Percentiles rank a stretch among this genome's conserved stretches.
Evolutionary conservation across 202 grass and related monocot species (phyloP).

Genomic region (Tripidium arundinaceum): DNA sequence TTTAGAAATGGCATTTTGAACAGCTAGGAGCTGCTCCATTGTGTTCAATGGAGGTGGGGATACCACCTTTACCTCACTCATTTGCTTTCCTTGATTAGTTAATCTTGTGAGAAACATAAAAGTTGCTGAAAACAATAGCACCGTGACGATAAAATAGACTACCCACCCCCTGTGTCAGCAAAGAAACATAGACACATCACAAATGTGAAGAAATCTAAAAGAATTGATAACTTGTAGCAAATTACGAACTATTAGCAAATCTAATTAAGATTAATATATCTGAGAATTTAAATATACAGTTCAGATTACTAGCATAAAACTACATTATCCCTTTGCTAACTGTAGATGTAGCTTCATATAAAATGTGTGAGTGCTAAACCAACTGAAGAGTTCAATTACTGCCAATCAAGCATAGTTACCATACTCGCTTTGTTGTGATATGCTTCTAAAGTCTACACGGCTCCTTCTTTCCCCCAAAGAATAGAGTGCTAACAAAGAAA

Average conservation of each 20-base stretch:
- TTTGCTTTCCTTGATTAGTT: conserved; percentile 68
- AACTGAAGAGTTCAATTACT: neutral
- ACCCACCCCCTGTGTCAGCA: conserved; percentile 69
- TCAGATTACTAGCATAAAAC: conserved; percentile 18
- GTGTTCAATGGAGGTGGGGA: conserved; percentile 85
- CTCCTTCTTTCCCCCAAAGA: neutral
- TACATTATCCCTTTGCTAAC: conserved; percentile 5
- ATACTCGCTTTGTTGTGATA: neutral
- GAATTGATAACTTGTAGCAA: conserved; percentile 7
- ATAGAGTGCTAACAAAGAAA: neutral
- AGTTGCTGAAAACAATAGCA: conserved; percentile 67
- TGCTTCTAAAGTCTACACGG: neutral
- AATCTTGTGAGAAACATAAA: conserved; percentile 88
- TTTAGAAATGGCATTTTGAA: conserved; percentile 96
- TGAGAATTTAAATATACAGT: neutral
- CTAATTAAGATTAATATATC: conserved; percentile 12
- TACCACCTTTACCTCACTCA: conserved; percentile 69
- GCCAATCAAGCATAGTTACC: neutral
- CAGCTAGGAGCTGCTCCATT: conserved; percentile 95
- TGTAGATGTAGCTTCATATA: neutral
- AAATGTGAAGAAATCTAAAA: conserved; percentile 2
- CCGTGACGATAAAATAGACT: conserved; percentile 51
- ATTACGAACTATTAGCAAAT: conserved; percentile 18
- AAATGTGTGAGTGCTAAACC: neutral
- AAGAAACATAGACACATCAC: conserved; percentile 28